Base-by-base conservation (phyloP, 129 eudicot genomes). In the Flaveria bidentis region DNA sequence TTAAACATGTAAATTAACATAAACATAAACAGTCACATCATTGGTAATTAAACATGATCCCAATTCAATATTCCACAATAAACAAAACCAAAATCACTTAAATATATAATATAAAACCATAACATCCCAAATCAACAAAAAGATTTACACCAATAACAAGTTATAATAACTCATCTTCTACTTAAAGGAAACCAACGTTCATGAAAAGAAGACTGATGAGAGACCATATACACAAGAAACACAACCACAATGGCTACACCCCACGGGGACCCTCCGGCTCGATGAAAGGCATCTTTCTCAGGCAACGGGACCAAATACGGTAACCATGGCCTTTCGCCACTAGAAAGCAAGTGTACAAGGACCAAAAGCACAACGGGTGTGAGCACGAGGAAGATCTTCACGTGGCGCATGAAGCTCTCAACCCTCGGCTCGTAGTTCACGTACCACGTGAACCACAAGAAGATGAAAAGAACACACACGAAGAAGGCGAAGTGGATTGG, bases 111-210 rank as follows among this genome's bases (percentile, higher is more conserved):
- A 20, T 20, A 44, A 39, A 36, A 58, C 66, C 66, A 58, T 23
- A 25, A 58, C 39, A 2, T 26, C 67, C 42, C 17, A 61, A 0
- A 13, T 1, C n/a, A 69, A 61, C 28, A 69, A 45, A 56, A 69
- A 2, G 20, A 53, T 58, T 58, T 23, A 1, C 49, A 36, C 50
- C 3, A 58, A 58, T 12, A 6, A 42, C 10, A 22, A 58, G n/a
- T 49, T 49, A 49, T 2, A 42, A 64, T 1, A 42, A 45, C 46
- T 83, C 79, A 76, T 75, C 80, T 80, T 83, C 81, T 80, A 51
- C 87, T 77, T 15, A 85, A 62, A 47, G 93, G 97, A 74, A 81
- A 91, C 97, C 89, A 88, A 39, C 84, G 85, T 77, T 92, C 93
- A 15, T 81, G 91, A 2, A 86, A 51, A 42, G 89, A 82, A 76